Conservation (phyloP, 2,329 filamentous ascomycete genomes). For the Aspergillus sp. region DNA sequence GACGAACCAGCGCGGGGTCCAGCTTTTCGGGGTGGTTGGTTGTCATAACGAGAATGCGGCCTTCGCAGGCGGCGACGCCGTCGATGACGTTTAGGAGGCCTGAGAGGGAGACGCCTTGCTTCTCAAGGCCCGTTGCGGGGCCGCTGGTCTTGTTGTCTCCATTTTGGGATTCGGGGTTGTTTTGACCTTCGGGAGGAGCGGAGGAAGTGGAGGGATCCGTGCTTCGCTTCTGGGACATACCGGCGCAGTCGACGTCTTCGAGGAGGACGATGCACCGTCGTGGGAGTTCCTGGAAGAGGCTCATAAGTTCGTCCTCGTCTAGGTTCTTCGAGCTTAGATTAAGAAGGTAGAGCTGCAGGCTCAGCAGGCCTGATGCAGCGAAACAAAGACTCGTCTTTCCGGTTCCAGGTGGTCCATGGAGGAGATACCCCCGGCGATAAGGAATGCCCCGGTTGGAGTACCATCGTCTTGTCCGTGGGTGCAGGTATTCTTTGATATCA, state of each 20-base stretch:
- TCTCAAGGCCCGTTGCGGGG: slow-evolving; percentile 8
- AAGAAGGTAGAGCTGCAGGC: slow-evolving; percentile 71
- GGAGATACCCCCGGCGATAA: slow-evolving; percentile 78
- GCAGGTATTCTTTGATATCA: slow-evolving; percentile 58
- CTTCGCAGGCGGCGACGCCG: slow-evolving; percentile 68
- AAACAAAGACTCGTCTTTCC: slow-evolving; percentile 74
- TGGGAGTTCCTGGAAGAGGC: slow-evolving; percentile 67
- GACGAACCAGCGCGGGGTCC: slow-evolving; percentile 63
- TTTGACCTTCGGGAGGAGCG: background rate
- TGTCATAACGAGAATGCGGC: slow-evolving; percentile 72
- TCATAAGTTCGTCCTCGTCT: slow-evolving; percentile 64
- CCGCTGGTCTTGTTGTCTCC: slow-evolving; percentile 15
- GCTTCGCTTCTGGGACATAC: slow-evolving; percentile 58
- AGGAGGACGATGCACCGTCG: slow-evolving; percentile 70
- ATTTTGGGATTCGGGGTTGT: background rate
- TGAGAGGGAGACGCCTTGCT: slow-evolving; percentile 60
- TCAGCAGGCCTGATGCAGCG: slow-evolving; percentile 68
- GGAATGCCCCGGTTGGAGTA: slow-evolving; percentile 81
- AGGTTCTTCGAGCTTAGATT: slow-evolving; percentile 63
- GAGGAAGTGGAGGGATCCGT: background rate
- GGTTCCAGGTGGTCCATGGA: slow-evolving; percentile 77
- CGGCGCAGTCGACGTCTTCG: slow-evolving; percentile 74
- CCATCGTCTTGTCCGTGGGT: slow-evolving; percentile 62
- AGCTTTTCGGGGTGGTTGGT: slow-evolving; percentile 67
- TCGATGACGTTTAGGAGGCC: slow-evolving; percentile 70